A percentile compares a stretch with the other conserved stretches of the same genome.
Evolutionary conservation across 2,329 filamentous ascomycete genomes (phyloP).

Genomic region (Xylaria sp.): DNA sequence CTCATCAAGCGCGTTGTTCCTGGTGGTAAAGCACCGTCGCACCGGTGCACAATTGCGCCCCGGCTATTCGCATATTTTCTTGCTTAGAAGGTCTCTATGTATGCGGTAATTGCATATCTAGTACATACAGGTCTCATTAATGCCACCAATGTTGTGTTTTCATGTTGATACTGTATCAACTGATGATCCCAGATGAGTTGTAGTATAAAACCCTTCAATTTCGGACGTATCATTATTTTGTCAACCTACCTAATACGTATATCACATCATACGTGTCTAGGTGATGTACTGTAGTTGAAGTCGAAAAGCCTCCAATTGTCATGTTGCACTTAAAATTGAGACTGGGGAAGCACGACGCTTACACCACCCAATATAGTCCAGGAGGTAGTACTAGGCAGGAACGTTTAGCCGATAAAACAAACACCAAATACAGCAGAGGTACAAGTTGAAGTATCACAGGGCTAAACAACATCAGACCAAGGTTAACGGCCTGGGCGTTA

Average conservation of each 20-base stretch:
- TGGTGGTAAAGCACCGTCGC: background rate
- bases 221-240: background rate
- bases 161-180: background rate
- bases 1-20: constrained; percentile 25
- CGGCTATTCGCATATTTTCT: background rate
- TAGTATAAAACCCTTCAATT: background rate
- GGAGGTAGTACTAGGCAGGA: constrained; percentile 7
- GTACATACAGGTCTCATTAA: background rate
- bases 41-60: constrained; percentile 12
- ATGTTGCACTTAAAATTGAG: constrained; percentile 4
- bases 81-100: background rate
- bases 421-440: background rate
- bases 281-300: background rate
- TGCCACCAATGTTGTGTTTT: background rate
- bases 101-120: constrained; percentile 7
- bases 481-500: constrained; percentile 10
- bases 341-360: background rate
- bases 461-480: constrained; percentile 7
- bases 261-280: background rate
- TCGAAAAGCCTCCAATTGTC: background rate
- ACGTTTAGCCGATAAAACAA: constrained; percentile 18
- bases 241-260: background rate
- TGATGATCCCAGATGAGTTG: background rate
- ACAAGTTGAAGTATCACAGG: constrained; percentile 15
- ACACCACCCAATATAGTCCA: background rate